Evolutionary conservation across 805 yeast species (phyloP), one percentile per base, ranked within the genome.

Genomic region (Candida silvicultrix): DNA sequence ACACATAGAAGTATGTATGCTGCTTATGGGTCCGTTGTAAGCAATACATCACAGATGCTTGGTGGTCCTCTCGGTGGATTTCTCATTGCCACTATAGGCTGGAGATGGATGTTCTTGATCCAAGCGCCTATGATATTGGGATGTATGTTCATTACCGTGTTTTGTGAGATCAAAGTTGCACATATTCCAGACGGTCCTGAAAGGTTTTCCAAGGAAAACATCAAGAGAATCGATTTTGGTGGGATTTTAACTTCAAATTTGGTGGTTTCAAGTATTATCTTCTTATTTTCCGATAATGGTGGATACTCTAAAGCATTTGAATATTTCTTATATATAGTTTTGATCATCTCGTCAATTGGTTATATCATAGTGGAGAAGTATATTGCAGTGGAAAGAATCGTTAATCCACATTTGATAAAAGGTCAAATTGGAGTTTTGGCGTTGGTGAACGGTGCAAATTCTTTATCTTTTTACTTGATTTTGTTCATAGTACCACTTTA

Each of bases 1-100:
- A 66, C 75, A 45, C 70, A 75, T 49, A 65, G 85, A 49, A 80
- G 80, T 4, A 61, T 77, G 41, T 78, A 66, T 50, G 77, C 77
- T 56, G 83, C 83, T 1, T 70, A 69, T 49, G 75, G 75, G 1
- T 67, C 65, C 41, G 51, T 70, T 39, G 56, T 70, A 45, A 60
- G 60, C 16, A 68, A 70, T 14, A 52, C 61, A 5, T 70, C 74
- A 10, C 75, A 69, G 43, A 65, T 70, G 49, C 45, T 68, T 5
- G 77, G 77, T 2, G 75, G 75, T 2, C 69, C 73, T 19, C 54
- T 71, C 43, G 77, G 75, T 37, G 73, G 74, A 1, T 37, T 65
- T 4, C 69, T 67, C 40, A 51, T 71, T 12, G 60, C 63, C 1
- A 54, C 60, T 7, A 59, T 65, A 46, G 76, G 76, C 5, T 71